Conservation (phyloP, 306 rosid species). For the Rosa multiflora region DNA sequence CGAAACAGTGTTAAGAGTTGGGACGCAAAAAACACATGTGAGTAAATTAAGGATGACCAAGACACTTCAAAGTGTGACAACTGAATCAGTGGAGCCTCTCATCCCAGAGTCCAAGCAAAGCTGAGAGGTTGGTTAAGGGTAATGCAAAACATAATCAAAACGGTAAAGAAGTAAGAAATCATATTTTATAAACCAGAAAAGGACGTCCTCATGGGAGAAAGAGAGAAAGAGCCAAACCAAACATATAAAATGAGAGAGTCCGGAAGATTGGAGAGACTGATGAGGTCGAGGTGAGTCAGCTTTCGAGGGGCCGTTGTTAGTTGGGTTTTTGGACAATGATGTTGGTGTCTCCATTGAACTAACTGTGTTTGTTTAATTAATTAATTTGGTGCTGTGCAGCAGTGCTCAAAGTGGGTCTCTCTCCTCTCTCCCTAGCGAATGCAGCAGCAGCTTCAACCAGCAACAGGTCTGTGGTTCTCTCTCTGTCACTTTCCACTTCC, state of each 20-base stretch:
- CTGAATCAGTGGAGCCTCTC: not conserved
- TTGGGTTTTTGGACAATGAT: conserved; percentile 38
- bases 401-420: conserved; percentile 18
- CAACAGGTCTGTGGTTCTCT: conserved; percentile 5
- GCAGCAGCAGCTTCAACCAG: not conserved
- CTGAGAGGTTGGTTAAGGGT: not conserved
- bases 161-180: not conserved
- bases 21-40: too few relatives aligned
- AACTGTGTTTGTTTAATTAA: conserved; percentile 25
- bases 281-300: conserved; percentile 39
- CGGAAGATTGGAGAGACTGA: conserved; percentile 41
- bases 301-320: conserved; percentile 32
- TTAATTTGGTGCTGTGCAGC: conserved; percentile 8
- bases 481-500: not conserved
- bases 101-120: not conserved
- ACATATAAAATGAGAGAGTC: conserved; percentile 14
- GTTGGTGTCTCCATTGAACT: conserved; percentile 27
- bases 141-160: too few relatives aligned
- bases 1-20: too few relatives aligned
- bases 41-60: too few relatives aligned
- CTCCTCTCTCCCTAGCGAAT: not conserved
- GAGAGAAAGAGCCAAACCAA: not conserved
- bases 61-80: not conserved
- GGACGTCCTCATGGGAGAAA: not conserved
- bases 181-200: too few relatives aligned